A percentile compares a stretch with the other conserved stretches of the same genome.
Evolutionary conservation across 441 rosid genomes (phyloP).

Genomic region (Populus hybrid): DNA sequence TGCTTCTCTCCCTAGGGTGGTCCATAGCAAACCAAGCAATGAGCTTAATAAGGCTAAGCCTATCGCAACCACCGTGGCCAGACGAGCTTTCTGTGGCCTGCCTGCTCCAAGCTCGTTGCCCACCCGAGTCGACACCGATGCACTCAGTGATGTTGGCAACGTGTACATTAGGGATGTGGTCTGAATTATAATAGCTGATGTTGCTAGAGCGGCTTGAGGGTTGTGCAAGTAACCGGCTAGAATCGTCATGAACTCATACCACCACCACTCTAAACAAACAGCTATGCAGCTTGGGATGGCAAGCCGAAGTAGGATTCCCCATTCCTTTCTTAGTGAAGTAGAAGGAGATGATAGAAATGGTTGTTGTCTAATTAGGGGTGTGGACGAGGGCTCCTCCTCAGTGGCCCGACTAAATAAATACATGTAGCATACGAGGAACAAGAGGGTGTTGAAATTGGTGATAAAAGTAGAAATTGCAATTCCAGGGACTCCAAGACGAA

Average conservation of each 20-base stretch:
- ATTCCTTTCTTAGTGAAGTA: conserved; percentile 29
- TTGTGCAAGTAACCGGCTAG: conserved; percentile 61
- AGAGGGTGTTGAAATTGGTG: conserved; percentile 59
- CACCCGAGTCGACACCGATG: conserved; percentile 73
- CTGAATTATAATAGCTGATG: conserved; percentile 76
- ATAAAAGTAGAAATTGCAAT: conserved; percentile 66
- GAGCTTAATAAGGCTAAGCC: conserved; percentile 51
- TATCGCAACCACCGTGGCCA: conserved; percentile 49
- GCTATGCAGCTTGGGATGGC: conserved; percentile 78
- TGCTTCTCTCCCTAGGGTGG: conserved; percentile 56
- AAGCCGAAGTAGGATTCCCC: conserved; percentile 54
- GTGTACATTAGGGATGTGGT: conserved; percentile 85
- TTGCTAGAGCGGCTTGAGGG: conserved; percentile 57
- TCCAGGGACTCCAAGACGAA: conserved; percentile 64
- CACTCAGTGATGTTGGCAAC: conserved; percentile 68
- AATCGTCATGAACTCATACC: conserved; percentile 94
- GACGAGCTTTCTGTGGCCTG: conserved; percentile 49
- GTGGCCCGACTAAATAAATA: conserved; percentile 18
- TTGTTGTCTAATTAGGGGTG: conserved; percentile 15
- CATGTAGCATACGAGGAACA: conserved; percentile 52
- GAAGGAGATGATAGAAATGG: background rate
- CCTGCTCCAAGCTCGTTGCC: conserved; percentile 88
- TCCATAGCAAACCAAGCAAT: conserved; percentile 49
- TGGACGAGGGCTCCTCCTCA: background rate
- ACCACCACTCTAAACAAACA: conserved; percentile 97